Base-by-base conservation (phyloP, 1,139 yeast species). In the Kurtzmaniella quercitrusa region DNA sequence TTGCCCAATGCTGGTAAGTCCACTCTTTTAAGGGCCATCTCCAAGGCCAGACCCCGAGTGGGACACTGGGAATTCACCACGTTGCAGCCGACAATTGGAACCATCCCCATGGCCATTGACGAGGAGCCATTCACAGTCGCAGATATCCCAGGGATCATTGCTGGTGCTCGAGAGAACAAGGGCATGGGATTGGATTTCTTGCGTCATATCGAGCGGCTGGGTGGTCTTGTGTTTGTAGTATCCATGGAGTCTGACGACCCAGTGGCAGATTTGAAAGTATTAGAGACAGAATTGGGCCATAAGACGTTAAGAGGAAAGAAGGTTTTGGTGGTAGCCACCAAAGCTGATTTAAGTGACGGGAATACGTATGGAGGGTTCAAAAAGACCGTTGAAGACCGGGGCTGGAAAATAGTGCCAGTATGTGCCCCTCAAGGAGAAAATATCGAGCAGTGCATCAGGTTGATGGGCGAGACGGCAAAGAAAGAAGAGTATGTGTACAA, bases 21-120 rank as follows among this genome's bases (percentile, higher is more conserved):
- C 2, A 89, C 97, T 0, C 70, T 93, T 27, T 65, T 93, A 41
- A 69, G 95, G 44, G 91, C 95, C n/a, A 89, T 93, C 17, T 88
- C 96, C 0, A 77, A 81, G 46, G 98, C 98, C 0, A 74, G 84
- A 46, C 98, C 98, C 1, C 70, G 90, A 47, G 89, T 93, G 11
- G 98, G 98, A 0, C 95, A 90, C 61, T 93, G 98, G 97, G 95
- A 87, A 58, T 93, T 93, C 59, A 93, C 98, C 0, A 93, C 98
- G 1, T 67, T 93, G 45, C 89, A 83, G 51, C 98, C 98, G 0
- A 84, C 93, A 0, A 81, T 93, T 39, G 98, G 98, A 2, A 91
- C 97, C 0, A 86, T 93, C 16, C 73, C 75, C 42, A 65, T 82
- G 31, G 77, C 84, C 1, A 76, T 85, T 3, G 88, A 84, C 48